Base-by-base conservation (phyloP, 2,329 filamentous ascomycete genomes). In the Diaporthe batatas region DNA sequence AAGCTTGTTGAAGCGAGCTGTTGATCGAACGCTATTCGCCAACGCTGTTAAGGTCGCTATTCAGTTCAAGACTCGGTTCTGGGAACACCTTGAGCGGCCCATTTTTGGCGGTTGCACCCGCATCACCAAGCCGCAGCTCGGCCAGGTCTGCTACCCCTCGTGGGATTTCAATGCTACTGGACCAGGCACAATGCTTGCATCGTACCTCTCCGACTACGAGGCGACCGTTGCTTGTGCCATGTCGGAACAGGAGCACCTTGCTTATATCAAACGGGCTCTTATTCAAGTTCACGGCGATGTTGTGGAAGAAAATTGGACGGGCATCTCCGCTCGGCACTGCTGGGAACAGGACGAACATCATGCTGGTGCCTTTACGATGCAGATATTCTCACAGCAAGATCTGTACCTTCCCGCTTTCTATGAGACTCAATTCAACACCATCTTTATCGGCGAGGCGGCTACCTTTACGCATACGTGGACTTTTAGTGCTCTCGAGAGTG, bases 391-490 rank as follows among this genome's bases (percentile, higher is more conserved):
- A 0, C 89, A 91, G 78, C 89, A 91, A 75, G 84, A 90, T 42
- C 76, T 91, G 6, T 91, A 89, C 73, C 79, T 91, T 2, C 89
- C 90, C 0, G 87, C 89, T 0, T 91, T 90, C 76, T 91, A 88
- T 75, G 83, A 88, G 75, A 91, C 89, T 0, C 89, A 91, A 80
- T 86, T 86, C 39, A 79, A 81, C 18, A 81, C 79, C 0, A 75
- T 81, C 0, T 81, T 80, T 3, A 77, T 80, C 0, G 79, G 80
- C 3, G 79, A 81, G 44, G 75, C 77, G 0, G 78, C 88, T 0
- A 86, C 83, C 42, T 90, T 88, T 77, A 91, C 89, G 0, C 89
- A 91, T 78, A 88, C 88, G 0, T 90, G 88, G 87, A 88, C 47
- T 21, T 68, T 68, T 5, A 68, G 64, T 51, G 64, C 64, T 25